A percentile compares a stretch with the other conserved stretches of the same genome.
Conservation (phyloP, 1,284 basidiomycete genomes). For the Bondarzewia mesenterica region DNA sequence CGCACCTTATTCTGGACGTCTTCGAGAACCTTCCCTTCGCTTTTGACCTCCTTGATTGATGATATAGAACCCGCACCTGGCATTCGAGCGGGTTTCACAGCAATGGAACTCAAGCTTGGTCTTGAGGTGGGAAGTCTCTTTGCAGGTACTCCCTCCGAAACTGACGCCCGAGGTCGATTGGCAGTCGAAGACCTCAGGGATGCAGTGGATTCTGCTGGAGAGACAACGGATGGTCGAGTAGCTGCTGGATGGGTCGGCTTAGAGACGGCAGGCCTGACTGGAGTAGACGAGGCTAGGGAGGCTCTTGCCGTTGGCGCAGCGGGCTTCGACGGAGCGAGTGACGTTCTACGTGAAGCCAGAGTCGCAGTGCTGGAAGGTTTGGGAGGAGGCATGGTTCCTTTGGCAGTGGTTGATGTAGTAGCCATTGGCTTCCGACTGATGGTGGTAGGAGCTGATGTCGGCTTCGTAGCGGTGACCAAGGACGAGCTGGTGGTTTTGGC, state of each 20-base stretch:
- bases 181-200: slow-evolving; percentile 18
- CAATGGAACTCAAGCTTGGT: slow-evolving; percentile 19
- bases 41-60: slow-evolving; percentile 61
- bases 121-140: slow-evolving; percentile 21
- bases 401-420: slow-evolving; percentile 21
- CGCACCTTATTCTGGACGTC: slow-evolving; percentile 56
- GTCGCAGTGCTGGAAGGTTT: slow-evolving; percentile 21
- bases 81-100: slow-evolving; percentile 31
- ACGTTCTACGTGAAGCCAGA: slow-evolving; percentile 18
- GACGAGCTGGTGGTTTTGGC: slow-evolving; percentile 31
- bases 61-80: slow-evolving; percentile 48
- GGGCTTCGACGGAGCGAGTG: slow-evolving; percentile 23
- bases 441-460: slow-evolving; percentile 14
- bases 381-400: slow-evolving; percentile 28
- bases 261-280: slow-evolving; percentile 22
- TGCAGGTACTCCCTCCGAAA: slow-evolving; percentile 22
- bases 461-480: slow-evolving; percentile 14
- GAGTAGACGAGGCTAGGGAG: slow-evolving; percentile 34
- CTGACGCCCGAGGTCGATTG: slow-evolving; percentile 24
- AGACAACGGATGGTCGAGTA: slow-evolving; percentile 4
- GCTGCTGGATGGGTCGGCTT: slow-evolving; percentile 19
- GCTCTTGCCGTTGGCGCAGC: slow-evolving; percentile 30
- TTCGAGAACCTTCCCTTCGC: slow-evolving; percentile 45
- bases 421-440: slow-evolving; percentile 14
- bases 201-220: slow-evolving; percentile 17